These are phyloP conservation scores for Cinnamomum chago DNA, from an alignment of 164 flowering plant genomes.

Conservation along the genomic window DNA sequence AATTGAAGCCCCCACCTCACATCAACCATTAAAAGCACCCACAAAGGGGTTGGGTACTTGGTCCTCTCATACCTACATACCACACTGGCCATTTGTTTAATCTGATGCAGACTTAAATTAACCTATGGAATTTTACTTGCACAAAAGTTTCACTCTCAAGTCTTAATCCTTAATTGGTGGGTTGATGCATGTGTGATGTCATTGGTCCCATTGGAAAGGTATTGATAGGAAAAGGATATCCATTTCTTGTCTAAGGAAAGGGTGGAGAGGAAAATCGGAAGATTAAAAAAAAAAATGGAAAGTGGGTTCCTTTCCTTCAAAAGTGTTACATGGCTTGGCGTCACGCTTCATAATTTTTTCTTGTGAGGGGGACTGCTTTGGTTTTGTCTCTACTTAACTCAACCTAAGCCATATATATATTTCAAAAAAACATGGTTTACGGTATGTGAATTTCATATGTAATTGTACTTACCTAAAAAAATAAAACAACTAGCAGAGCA, in stretches of 20 bases:
- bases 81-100: neutral
- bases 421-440: too few species aligned
- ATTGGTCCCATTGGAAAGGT: neutral
- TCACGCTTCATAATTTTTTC: constrained; percentile 3
- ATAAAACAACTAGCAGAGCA: too few species aligned
- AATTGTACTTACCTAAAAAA: too few species aligned
- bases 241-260: neutral
- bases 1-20: neutral
- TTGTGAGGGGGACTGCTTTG: neutral
- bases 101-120: neutral
- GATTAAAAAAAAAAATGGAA: neutral
- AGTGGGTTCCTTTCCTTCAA: constrained; percentile 5
- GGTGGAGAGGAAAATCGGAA: neutral
- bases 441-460: too few species aligned
- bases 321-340: constrained; percentile 9
- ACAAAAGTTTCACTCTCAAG: neutral
- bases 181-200: constrained; percentile 1
- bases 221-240: constrained; percentile 8
- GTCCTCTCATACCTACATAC: neutral
- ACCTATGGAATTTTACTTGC: neutral
- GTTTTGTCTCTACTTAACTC: neutral
- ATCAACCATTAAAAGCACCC: neutral
- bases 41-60: neutral
- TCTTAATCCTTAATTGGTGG: neutral
- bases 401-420: too few species aligned